phyloP scores from a whole-genome alignment of 108 stramenopile species.

The Cyclotella cryptica region DNA sequence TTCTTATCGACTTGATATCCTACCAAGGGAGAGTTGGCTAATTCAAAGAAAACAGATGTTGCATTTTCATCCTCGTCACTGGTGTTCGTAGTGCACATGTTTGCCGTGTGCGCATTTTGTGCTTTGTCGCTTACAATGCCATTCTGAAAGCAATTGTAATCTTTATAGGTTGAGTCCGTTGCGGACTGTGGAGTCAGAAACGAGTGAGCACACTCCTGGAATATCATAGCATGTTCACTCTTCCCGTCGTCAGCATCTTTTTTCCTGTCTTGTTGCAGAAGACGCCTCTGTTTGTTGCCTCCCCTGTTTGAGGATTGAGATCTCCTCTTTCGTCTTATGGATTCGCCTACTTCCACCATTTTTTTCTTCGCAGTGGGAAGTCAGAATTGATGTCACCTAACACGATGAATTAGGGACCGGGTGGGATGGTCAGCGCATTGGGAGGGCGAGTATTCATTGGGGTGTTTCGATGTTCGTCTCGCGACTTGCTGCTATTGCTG shows the following conservation, averaged over 20 bases:
- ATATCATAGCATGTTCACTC: neutral
- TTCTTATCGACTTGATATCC: slow-evolving; percentile 56
- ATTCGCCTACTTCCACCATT: neutral
- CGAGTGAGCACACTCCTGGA: slow-evolving; percentile 1
- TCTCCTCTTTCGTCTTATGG: neutral
- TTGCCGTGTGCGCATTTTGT: neutral
- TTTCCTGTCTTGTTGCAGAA: neutral
- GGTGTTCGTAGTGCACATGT: neutral
- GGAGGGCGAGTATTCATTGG: too few species aligned
- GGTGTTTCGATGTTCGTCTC: too few species aligned
- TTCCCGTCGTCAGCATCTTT: neutral
- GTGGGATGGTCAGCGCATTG: too few species aligned
- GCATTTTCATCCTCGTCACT: slow-evolving; percentile 14
- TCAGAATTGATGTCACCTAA: too few species aligned
- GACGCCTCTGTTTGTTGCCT: neutral
- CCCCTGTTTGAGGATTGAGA: neutral
- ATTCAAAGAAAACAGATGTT: slow-evolving; percentile 63
- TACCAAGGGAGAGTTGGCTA: slow-evolving; percentile 70
- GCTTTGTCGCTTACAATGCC: neutral
- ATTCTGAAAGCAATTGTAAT: neutral
- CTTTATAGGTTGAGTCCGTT: neutral
- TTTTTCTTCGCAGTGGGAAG: too few species aligned
- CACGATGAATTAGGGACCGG: too few species aligned
- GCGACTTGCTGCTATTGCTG: too few species aligned
- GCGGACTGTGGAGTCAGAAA: neutral